These are phyloP conservation scores for Casuarina glauca DNA, from an alignment of 306 rosid genomes.

Conservation along the genomic window DNA sequence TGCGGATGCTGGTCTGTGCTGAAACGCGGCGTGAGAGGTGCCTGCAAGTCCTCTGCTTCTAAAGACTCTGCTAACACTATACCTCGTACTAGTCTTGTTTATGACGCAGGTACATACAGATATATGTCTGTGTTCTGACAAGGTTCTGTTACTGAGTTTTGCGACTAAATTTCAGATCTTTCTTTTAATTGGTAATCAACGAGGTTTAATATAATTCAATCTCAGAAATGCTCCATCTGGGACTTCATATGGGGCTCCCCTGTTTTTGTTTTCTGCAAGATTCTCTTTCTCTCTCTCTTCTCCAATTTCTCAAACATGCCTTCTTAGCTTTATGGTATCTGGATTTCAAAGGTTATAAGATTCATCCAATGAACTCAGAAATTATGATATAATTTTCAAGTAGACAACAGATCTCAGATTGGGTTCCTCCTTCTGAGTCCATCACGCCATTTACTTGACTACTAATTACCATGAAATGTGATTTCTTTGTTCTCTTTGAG, in stretches of 20 bases:
- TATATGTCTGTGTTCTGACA: neutral
- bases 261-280: conserved; percentile 14
- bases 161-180: neutral
- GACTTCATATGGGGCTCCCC: conserved; percentile 17
- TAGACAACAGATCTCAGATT: conserved; percentile 35
- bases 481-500: neutral
- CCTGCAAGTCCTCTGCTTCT: conserved; percentile 77
- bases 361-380: neutral
- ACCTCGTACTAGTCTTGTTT: conserved; percentile 92
- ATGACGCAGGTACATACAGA: conserved; percentile 71
- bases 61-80: conserved; percentile 74
- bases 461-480: conserved; percentile 4
- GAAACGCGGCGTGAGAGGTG: conserved; percentile 75
- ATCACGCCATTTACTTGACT: neutral
- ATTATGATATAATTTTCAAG: conserved; percentile 5
- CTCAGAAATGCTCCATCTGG: conserved; percentile 27
- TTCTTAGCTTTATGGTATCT: neutral
- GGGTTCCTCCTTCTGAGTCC: conserved; percentile 15
- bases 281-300: neutral
- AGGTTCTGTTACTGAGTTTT: neutral
- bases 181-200: conserved; percentile 5
- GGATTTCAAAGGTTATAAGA: conserved; percentile 17
- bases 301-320: neutral
- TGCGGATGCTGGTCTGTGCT: conserved; percentile 93
- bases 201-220: conserved; percentile 10